phyloP scores from a whole-genome alignment of 1,284 basidiomycete species.

The Sanghuangporus sanghuang region DNA sequence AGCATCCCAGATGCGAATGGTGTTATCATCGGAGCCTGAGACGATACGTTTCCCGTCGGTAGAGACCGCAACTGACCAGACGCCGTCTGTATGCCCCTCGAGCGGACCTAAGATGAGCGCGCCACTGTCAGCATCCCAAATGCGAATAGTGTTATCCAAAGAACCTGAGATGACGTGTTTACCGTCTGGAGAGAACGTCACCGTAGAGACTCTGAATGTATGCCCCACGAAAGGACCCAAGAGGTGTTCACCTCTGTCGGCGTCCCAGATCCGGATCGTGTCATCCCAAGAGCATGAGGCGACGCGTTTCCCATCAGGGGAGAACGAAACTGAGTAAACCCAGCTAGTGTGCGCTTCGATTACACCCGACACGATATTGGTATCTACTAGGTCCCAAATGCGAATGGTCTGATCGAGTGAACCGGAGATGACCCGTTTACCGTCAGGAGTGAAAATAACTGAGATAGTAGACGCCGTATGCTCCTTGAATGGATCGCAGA shows the following conservation, averaged over 20 bases:
- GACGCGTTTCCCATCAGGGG: not conserved
- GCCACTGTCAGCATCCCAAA: not conserved
- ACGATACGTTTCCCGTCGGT: constrained; percentile 14
- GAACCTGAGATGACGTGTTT: not conserved
- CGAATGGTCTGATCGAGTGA: not conserved
- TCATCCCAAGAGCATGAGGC: not conserved
- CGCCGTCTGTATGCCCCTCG: not conserved
- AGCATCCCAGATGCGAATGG: constrained; percentile 19
- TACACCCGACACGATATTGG: not conserved
- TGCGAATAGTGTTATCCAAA: not conserved
- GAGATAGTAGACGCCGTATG: not conserved
- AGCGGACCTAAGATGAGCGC: not conserved
- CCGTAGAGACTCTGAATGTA: not conserved
- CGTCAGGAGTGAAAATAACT: not conserved
- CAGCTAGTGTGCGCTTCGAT: not conserved
- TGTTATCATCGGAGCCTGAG: constrained; percentile 14
- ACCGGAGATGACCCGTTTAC: not conserved
- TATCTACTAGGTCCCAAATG: not conserved
- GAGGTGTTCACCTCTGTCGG: not conserved
- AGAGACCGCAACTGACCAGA: constrained; percentile 72
- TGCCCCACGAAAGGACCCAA: not conserved
- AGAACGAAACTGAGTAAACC: not conserved
- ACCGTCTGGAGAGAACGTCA: not conserved
- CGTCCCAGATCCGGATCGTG: not conserved
- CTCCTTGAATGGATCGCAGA: not conserved